These are phyloP conservation scores for Aureoboletus auriporus DNA, from an alignment of 768 basidiomycete genomes.

Conservation along the genomic window DNA sequence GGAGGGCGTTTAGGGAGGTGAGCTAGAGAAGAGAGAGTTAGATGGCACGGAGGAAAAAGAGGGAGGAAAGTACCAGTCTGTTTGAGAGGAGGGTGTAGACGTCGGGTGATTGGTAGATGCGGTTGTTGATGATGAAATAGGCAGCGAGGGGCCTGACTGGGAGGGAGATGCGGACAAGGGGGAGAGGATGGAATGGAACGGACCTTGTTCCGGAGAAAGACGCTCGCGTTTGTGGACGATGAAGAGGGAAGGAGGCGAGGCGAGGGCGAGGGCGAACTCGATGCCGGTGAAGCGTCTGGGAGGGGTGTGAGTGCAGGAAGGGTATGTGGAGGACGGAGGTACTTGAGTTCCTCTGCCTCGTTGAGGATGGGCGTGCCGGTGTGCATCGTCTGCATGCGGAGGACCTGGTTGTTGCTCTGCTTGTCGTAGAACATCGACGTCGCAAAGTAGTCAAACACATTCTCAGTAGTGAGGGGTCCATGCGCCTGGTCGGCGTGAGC, in stretches of 20 bases:
- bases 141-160: slow-evolving; percentile 73
- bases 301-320: slow-evolving; percentile 1
- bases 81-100: slow-evolving; percentile 82
- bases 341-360: slow-evolving; percentile 83
- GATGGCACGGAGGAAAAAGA: not conserved
- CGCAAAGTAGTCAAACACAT: slow-evolving; percentile 87
- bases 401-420: slow-evolving; percentile 86
- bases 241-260: slow-evolving; percentile 77
- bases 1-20: slow-evolving; percentile 65
- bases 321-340: not conserved
- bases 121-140: slow-evolving; percentile 86
- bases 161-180: not conserved
- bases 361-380: slow-evolving; percentile 72
- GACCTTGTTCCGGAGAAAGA: slow-evolving; percentile 79
- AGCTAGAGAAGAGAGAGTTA: slow-evolving; percentile 38
- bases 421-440: slow-evolving; percentile 94
- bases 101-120: slow-evolving; percentile 86
- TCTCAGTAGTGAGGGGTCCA: slow-evolving; percentile 70
- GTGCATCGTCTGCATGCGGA: slow-evolving; percentile 92
- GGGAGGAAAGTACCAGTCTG: slow-evolving; percentile 56
- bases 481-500: slow-evolving; percentile 42
- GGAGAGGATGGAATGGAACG: slow-evolving; percentile 15
- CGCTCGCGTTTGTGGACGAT: slow-evolving; percentile 88
- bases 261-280: slow-evolving; percentile 83
- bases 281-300: slow-evolving; percentile 79